Percentiles rank a stretch among this genome's conserved stretches.
Conservation (phyloP, 2,329 filamentous ascomycete genomes). For the Fusarium dimerum region DNA sequence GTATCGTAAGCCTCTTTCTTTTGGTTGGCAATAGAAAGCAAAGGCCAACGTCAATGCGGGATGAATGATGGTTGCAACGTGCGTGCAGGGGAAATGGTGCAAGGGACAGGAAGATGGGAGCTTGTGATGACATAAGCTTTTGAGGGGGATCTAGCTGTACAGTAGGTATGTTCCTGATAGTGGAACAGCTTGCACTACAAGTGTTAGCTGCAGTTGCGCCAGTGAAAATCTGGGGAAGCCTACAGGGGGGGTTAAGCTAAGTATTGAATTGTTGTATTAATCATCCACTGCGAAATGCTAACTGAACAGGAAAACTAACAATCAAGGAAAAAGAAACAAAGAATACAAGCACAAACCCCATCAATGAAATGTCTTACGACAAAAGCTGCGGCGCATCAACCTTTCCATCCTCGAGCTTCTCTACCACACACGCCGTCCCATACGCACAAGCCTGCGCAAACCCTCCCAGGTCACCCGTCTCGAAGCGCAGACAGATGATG, state of each 20-base stretch:
- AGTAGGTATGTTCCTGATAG: neutral
- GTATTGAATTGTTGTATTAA: neutral
- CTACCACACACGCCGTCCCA: slow-evolving; percentile 58
- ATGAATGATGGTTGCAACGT: neutral
- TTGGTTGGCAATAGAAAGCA: neutral
- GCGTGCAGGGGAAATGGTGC: neutral
- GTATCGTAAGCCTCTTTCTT: neutral
- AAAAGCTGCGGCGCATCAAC: slow-evolving; percentile 30
- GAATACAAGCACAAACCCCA: neutral
- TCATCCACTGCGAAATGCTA: neutral
- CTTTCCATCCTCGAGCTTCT: slow-evolving; percentile 49
- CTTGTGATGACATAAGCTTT: neutral
- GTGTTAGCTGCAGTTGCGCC: no score
- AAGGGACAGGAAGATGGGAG: no score
- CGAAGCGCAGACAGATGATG: slow-evolving; percentile 59
- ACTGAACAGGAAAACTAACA: neutral
- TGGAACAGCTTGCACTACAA: neutral
- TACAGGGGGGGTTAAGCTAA: neutral
- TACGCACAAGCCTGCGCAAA: slow-evolving; percentile 63
- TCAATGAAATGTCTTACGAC: neutral
- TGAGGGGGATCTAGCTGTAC: neutral
- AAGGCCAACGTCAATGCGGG: neutral
- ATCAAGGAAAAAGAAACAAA: no score
- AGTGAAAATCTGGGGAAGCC: neutral
- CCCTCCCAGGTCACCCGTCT: slow-evolving; percentile 54